Evolutionary conservation across 495 filamentous ascomycete species (phyloP), one percentile per base, ranked within the genome.

Genomic region (Viridothelium virens): DNA sequence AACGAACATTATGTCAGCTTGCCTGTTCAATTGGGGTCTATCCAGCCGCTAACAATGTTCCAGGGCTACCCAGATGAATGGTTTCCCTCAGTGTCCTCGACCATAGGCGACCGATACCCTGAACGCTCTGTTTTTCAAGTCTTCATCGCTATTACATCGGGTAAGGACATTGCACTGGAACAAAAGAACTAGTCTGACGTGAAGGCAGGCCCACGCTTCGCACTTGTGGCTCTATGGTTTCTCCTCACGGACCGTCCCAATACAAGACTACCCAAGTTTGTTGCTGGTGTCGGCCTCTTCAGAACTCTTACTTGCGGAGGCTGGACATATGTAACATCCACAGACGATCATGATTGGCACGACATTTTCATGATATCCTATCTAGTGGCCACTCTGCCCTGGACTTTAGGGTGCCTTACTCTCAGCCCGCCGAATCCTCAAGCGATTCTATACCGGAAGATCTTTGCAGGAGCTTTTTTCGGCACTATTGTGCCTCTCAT

Each of bases 291-390:
- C 34, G 95, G 95, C 62, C 46, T 97, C 56, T 89, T 96, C 72
- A 85, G 95, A 68, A 96, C 93, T 3, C 76, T 99, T 66, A 95
- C 92, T 2, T 99, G 95, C 72, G 95, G 93, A 63, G 95, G 95
- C 46, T 99, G 95, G 95, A 97, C 96, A 44, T 99, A 97, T 75
- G 88, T 99, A 62, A 99, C 95, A 31, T 97, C 92, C 47, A 97
- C 95, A 10, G 95, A 99, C 76, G 91, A 97, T 74, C 95, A 99
- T 76, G 86, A 93, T 75, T 97, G 91, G 92, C 95, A 99, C 74
- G 95, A 99, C 76, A 94, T 97, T 64, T 93, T 97, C 77, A 99
- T 99, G 95, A 96, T 99, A 71, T 96, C 91, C 37, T 99, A 99
- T 75, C 78, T 99, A 61, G 87, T 97, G 56, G 88, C 91, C 14